Percentiles rank a stretch among this genome's conserved stretches.
These are phyloP conservation scores for Botrytis cinerea DNA, from an alignment of 2,329 filamentous ascomycete species.

Conservation along the genomic window DNA sequence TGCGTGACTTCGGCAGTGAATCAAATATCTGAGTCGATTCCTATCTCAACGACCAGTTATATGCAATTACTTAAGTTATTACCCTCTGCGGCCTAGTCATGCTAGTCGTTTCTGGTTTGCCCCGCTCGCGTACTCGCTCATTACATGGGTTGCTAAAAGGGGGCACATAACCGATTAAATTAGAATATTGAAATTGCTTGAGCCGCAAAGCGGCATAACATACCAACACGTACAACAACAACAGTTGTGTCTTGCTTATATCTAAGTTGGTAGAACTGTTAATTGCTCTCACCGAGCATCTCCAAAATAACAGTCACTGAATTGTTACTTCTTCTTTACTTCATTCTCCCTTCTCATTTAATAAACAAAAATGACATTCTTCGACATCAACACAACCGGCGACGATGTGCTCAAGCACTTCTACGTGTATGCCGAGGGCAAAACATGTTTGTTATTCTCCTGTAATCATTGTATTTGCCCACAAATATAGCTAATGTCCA, in stretches of 20 bases:
- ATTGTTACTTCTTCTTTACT: not conserved
- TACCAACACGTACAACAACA: not conserved
- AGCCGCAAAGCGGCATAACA: not conserved
- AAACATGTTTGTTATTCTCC: not conserved
- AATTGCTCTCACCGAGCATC: fast-evolving
- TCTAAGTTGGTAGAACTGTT: not conserved
- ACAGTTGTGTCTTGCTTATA: not conserved
- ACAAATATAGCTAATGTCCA: not conserved
- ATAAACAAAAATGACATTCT: not conserved
- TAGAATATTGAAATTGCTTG: not conserved
- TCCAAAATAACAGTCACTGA: not conserved
- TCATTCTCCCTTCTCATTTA: not conserved
- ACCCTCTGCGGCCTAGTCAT: too few species aligned
- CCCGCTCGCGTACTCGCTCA: not conserved
- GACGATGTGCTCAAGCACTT: not conserved
- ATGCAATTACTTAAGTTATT: not conserved
- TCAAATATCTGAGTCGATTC: not conserved
- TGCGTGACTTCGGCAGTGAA: not conserved
- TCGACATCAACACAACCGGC: not conserved
- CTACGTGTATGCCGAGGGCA: not conserved
- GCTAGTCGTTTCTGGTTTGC: not conserved
- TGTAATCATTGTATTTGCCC: fast-evolving
- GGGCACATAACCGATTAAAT: not conserved
- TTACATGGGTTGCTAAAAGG: not conserved
- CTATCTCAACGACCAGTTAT: not conserved